phyloP scores from a whole-genome alignment of 2,329 filamentous ascomycete species.

The Colletotrichum siamense region DNA sequence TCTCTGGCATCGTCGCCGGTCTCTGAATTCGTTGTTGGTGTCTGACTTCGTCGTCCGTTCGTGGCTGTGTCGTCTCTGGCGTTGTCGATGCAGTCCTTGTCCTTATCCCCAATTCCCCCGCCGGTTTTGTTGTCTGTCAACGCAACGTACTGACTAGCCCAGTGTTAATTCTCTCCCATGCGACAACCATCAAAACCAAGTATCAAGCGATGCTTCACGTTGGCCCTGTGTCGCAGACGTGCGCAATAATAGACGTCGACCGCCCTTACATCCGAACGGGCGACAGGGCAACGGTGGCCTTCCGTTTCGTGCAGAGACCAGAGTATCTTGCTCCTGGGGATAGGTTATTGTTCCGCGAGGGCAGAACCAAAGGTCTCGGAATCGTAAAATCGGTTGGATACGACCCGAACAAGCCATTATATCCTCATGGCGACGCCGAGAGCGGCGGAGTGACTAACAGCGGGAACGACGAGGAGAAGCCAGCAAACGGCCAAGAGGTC shows the following conservation, averaged over 20 bases:
- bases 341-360: slow-evolving; percentile 90
- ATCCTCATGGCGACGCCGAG: slow-evolving; percentile 6
- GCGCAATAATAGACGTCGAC: slow-evolving; percentile 96
- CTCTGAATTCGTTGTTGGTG: not conserved
- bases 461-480: not conserved
- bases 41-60: not conserved
- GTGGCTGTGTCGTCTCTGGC: not conserved
- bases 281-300: slow-evolving; percentile 92
- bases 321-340: slow-evolving; percentile 92
- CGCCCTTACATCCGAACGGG: slow-evolving; percentile 94
- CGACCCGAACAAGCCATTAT: slow-evolving; percentile 64
- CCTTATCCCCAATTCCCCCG: not conserved
- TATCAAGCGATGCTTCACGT: slow-evolving; percentile 99
- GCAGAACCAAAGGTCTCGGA: slow-evolving; percentile 90
- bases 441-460: not conserved
- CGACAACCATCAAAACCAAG: slow-evolving; percentile 94
- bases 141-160: not conserved
- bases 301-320: slow-evolving; percentile 91
- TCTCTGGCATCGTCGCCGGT: not conserved
- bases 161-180: slow-evolving; percentile 94
- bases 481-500: slow-evolving; percentile 8
- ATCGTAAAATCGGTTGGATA: slow-evolving; percentile 94
- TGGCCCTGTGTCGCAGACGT: slow-evolving; percentile 92
- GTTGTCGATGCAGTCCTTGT: not conserved
- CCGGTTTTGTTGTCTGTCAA: not conserved